phyloP scores from a whole-genome alignment of 1,284 basidiomycete species.

The Trametes hirsuta region DNA sequence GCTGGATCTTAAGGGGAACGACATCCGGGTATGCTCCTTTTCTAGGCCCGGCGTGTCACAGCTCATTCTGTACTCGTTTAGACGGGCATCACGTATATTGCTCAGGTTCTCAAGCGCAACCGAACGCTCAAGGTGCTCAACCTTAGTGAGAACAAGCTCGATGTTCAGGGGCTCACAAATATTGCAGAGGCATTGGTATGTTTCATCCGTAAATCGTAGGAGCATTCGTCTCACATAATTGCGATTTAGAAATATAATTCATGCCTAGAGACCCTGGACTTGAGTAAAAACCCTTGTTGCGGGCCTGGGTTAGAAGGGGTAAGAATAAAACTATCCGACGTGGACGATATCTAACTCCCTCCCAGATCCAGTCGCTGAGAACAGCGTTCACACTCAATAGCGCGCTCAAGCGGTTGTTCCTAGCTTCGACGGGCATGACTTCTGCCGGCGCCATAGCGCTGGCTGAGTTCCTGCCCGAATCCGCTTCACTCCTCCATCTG shows the following conservation, averaged over 20 bases:
- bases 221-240: background rate
- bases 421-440: constrained; percentile 82
- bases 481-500: constrained; percentile 84
- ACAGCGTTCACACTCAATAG: constrained; percentile 94
- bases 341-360: background rate
- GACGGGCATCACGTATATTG: constrained; percentile 88
- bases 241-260: constrained; percentile 87
- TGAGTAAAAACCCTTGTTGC: constrained; percentile 92
- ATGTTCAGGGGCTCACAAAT: constrained; percentile 76
- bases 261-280: constrained; percentile 90
- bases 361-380: constrained; percentile 83
- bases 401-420: constrained; percentile 90
- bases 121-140: constrained; percentile 94
- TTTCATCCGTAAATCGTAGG: background rate
- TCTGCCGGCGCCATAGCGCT: constrained; percentile 92
- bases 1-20: constrained; percentile 91
- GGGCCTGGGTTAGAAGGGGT: constrained; percentile 88
- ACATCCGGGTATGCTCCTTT: constrained; percentile 70
- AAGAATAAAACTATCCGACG: constrained; percentile 32
- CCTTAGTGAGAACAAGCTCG: constrained; percentile 92
- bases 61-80: constrained; percentile 30
- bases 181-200: constrained; percentile 89
- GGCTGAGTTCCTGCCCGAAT: constrained; percentile 95
- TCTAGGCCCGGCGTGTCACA: too few relatives aligned
- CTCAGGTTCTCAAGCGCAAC: constrained; percentile 95